A percentile compares a stretch with the other conserved stretches of the same genome.
phyloP scores from a whole-genome alignment of 164 flowering plant genomes.

The Paratinospora sagittata region DNA sequence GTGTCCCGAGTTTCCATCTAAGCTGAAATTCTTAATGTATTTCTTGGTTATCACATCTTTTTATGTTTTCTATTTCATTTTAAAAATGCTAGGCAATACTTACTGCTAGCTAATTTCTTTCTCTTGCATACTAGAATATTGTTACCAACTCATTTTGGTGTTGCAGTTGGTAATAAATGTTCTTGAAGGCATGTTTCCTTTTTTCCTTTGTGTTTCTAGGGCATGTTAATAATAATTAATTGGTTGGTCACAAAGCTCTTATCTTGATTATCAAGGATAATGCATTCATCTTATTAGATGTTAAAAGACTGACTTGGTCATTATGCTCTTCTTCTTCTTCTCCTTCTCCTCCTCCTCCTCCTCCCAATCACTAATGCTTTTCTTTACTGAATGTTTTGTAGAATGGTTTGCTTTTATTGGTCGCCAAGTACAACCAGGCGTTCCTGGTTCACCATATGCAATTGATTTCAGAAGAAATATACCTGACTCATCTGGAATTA shows the following conservation, averaged over 20 bases:
- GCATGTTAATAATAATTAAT: too few relatives aligned
- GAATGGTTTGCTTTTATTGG: constrained; percentile 95
- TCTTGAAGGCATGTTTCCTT: background rate
- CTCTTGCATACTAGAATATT: background rate
- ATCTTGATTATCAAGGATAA: too few relatives aligned
- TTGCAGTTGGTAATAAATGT: background rate
- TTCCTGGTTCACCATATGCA: constrained; percentile 92
- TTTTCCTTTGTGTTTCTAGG: background rate
- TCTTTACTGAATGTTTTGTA: constrained; percentile 21
- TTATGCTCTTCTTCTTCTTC: too few relatives aligned
- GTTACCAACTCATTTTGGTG: background rate
- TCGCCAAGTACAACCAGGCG: constrained; percentile 35
- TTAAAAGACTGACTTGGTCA: too few relatives aligned
- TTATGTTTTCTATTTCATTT: background rate
- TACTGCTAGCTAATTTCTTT: background rate
- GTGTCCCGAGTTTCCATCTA: background rate
- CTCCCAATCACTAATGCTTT: background rate
- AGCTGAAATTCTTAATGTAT: background rate
- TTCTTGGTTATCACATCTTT: background rate
- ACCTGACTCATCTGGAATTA: constrained; percentile 70
- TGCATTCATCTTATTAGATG: too few relatives aligned
- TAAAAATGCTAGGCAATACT: background rate
- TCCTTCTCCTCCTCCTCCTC: too few relatives aligned
- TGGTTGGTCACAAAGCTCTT: too few relatives aligned
- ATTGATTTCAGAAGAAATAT: constrained; percentile 53